A percentile compares a stretch with the other conserved stretches of the same genome.
Conservation (phyloP, 2,329 filamentous ascomycete species). For the Bipolaris gigantea region DNA sequence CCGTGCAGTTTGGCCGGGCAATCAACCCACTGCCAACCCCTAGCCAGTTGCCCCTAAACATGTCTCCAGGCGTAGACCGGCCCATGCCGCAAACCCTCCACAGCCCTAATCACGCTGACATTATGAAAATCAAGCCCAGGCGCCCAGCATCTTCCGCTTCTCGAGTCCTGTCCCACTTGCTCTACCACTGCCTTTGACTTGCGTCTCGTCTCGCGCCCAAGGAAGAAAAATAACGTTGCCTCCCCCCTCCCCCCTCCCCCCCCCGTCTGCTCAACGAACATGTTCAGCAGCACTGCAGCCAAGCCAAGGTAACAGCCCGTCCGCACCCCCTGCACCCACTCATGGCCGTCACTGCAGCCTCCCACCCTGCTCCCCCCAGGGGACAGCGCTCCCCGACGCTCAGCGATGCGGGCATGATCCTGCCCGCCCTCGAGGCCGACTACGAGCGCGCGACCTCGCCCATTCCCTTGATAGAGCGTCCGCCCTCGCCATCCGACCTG, state of each 20-base stretch:
- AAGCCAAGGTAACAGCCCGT: constrained; percentile 27
- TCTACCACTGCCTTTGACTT: constrained; percentile 4
- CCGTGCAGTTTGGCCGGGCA: constrained; percentile 15
- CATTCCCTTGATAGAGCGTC: constrained; percentile 53
- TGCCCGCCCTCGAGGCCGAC: constrained; percentile 60
- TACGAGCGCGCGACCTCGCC: constrained; percentile 52
- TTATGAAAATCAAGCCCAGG: constrained; percentile 20
- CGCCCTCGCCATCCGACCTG: constrained; percentile 47
- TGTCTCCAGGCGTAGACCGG: constrained; percentile 15
- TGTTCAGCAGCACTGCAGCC: constrained; percentile 23
- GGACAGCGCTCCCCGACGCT: constrained; percentile 70
- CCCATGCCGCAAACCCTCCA: constrained; percentile 24
- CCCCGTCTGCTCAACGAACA: constrained; percentile 9
- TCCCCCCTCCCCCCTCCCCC: background rate
- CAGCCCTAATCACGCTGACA: constrained; percentile 23
- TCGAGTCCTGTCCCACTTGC: constrained; percentile 20
- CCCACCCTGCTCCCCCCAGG: constrained; percentile 16
- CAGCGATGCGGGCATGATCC: constrained; percentile 92
- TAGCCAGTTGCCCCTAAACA: constrained; percentile 22
- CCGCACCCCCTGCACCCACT: constrained; percentile 15
- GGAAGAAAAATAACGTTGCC: background rate
- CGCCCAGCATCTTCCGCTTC: constrained; percentile 21
- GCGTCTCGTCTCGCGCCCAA: background rate
- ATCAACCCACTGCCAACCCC: constrained; percentile 9
- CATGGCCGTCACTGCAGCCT: constrained; percentile 28